Percentiles rank a stretch among this genome's conserved stretches.
These are phyloP conservation scores for Massarina eburnea DNA, from an alignment of 2,329 filamentous ascomycete genomes.

Conservation along the genomic window DNA sequence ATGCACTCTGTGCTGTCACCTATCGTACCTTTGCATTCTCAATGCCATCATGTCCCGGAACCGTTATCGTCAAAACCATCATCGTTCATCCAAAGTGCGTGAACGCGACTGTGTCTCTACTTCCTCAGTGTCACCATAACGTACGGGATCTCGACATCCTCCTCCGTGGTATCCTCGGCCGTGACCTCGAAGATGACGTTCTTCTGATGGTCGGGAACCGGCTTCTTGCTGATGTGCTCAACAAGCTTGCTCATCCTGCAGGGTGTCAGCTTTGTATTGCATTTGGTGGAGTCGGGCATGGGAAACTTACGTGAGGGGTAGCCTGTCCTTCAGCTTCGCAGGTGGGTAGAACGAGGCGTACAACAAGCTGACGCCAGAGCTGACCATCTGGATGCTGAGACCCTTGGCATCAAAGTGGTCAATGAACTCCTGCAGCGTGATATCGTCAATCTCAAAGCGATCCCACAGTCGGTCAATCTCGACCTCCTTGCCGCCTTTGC, in stretches of 20 bases:
- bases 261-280: slow-evolving; percentile 20
- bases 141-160: slow-evolving; percentile 97
- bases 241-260: slow-evolving; percentile 82
- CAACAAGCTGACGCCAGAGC: slow-evolving; percentile 92
- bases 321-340: slow-evolving; percentile 79
- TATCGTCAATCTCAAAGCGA: slow-evolving; percentile 85
- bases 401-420: slow-evolving; percentile 78
- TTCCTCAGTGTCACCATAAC: slow-evolving; percentile 79
- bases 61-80: background rate
- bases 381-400: slow-evolving; percentile 85
- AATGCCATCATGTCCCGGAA: background rate
- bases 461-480: slow-evolving; percentile 97
- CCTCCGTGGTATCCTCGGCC: slow-evolving; percentile 81
- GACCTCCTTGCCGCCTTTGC: slow-evolving; percentile 72
- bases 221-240: slow-evolving; percentile 87
- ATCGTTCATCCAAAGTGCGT: background rate
- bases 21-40: slow-evolving; percentile 13
- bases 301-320: slow-evolving; percentile 65
- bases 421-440: slow-evolving; percentile 82
- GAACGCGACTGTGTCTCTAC: slow-evolving; percentile 19
- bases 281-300: background rate
- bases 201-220: slow-evolving; percentile 86
- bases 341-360: slow-evolving; percentile 92
- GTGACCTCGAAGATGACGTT: slow-evolving; percentile 96
- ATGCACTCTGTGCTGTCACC: slow-evolving; percentile 17